These are phyloP conservation scores for Naganishia kalamii DNA, from an alignment of 768 basidiomycete genomes.

Conservation along the genomic window DNA sequence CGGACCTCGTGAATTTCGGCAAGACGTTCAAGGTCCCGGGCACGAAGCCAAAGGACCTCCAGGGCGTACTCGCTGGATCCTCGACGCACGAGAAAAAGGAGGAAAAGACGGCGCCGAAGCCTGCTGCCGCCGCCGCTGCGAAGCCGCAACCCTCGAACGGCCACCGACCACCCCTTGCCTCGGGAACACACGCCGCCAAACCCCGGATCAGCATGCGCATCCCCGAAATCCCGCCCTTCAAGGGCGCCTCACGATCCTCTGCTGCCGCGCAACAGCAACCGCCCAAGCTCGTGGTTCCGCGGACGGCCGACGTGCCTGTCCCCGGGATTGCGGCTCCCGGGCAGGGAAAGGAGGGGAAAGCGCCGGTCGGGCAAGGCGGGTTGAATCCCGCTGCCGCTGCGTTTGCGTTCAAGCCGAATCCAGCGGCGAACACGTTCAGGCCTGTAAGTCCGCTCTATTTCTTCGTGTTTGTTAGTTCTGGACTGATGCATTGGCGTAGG, in stretches of 20 bases:
- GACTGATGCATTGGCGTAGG: background rate
- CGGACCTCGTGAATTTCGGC: conserved; percentile 87
- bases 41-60: background rate
- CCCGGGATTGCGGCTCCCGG: conserved; percentile 22
- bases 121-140: conserved; percentile 37
- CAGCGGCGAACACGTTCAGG: conserved; percentile 68
- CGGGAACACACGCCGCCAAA: background rate
- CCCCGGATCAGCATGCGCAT: conserved; percentile 63
- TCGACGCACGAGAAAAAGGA: background rate
- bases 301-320: conserved; percentile 26
- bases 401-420: conserved; percentile 77
- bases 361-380: conserved; percentile 39
- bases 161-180: background rate
- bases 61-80: background rate
- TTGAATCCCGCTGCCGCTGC: conserved; percentile 76
- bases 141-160: background rate
- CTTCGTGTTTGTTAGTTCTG: background rate
- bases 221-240: conserved; percentile 85
- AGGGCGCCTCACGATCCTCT: conserved; percentile 51
- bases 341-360: conserved; percentile 31
- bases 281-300: conserved; percentile 26
- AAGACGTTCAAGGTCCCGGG: conserved; percentile 81
- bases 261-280: conserved; percentile 43
- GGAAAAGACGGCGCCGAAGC: conserved; percentile 57
- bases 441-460: conserved; percentile 49